These are phyloP conservation scores for Thymus quinquecostatus DNA, from an alignment of 257 asterid genomes.

Conservation along the genomic window DNA sequence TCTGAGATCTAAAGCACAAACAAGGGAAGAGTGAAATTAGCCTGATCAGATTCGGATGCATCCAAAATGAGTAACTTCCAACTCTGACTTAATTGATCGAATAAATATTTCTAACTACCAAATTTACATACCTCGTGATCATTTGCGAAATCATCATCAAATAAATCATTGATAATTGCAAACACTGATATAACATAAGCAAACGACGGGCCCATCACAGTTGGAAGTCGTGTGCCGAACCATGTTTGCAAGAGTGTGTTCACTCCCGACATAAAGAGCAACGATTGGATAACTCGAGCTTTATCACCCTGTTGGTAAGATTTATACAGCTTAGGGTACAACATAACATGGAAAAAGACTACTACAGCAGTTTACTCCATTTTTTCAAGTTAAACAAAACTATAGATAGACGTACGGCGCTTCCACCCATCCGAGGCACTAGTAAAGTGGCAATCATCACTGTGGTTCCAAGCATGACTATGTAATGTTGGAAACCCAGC, in stretches of 20 bases:
- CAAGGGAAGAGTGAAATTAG: conserved; percentile 10
- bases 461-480: conserved; percentile 95
- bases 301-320: conserved; percentile 70
- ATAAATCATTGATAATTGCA: conserved; percentile 68
- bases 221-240: conserved; percentile 94
- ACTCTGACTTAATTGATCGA: neutral
- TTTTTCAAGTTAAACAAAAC: conserved; percentile 5
- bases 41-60: neutral
- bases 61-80: neutral
- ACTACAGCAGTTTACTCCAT: neutral
- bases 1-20: conserved; percentile 3
- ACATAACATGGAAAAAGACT: conserved; percentile 17
- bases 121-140: conserved; percentile 68
- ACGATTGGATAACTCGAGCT: conserved; percentile 88
- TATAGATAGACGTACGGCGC: conserved; percentile 56
- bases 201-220: conserved; percentile 95
- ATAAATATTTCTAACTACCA: conserved; percentile 11
- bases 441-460: conserved; percentile 76
- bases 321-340: neutral
- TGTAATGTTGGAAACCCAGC: conserved; percentile 89
- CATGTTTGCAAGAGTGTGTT: conserved; percentile 90
- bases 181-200: conserved; percentile 77
- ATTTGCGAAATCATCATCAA: conserved; percentile 40
- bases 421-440: conserved; percentile 97
- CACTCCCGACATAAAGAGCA: conserved; percentile 91